phyloP scores from a whole-genome alignment of 2,329 filamentous ascomycete genomes.

The Fusarium paranaense region DNA sequence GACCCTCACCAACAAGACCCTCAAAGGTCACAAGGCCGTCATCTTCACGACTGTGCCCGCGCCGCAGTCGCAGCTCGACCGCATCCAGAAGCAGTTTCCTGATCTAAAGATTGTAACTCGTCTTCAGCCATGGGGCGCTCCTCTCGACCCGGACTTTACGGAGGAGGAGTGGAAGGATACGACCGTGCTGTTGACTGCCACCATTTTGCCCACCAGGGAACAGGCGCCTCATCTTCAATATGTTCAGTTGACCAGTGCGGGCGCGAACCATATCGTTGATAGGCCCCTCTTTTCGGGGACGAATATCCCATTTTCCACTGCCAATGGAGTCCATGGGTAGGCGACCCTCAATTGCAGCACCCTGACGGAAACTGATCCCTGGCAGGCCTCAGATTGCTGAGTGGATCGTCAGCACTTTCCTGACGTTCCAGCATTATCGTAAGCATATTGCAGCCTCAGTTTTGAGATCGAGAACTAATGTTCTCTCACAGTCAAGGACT shows the following conservation, averaged over 20 bases:
- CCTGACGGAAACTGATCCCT: background rate
- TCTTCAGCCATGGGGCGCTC: slow-evolving; percentile 45
- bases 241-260: slow-evolving; percentile 66
- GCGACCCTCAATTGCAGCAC: slow-evolving; percentile 14
- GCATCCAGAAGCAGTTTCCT: slow-evolving; percentile 55
- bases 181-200: slow-evolving; percentile 61
- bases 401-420: slow-evolving; percentile 65
- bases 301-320: slow-evolving; percentile 63
- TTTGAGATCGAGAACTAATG: background rate
- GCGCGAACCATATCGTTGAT: slow-evolving; percentile 61
- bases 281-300: slow-evolving; percentile 62
- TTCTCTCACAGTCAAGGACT: slow-evolving; percentile 53
- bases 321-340: slow-evolving; percentile 69
- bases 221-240: slow-evolving; percentile 61
- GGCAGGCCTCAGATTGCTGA: slow-evolving; percentile 66
- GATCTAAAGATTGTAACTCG: slow-evolving; percentile 55
- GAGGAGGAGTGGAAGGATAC: slow-evolving; percentile 59
- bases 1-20: slow-evolving; percentile 48
- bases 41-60: slow-evolving; percentile 51
- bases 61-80: slow-evolving; percentile 49
- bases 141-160: slow-evolving; percentile 40
- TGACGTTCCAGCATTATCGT: slow-evolving; percentile 62
- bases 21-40: slow-evolving; percentile 63
- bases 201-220: slow-evolving; percentile 55
- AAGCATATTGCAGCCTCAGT: slow-evolving; percentile 32